Conservation (phyloP, 139 green algal genomes). For the Picochlorum sp. region DNA sequence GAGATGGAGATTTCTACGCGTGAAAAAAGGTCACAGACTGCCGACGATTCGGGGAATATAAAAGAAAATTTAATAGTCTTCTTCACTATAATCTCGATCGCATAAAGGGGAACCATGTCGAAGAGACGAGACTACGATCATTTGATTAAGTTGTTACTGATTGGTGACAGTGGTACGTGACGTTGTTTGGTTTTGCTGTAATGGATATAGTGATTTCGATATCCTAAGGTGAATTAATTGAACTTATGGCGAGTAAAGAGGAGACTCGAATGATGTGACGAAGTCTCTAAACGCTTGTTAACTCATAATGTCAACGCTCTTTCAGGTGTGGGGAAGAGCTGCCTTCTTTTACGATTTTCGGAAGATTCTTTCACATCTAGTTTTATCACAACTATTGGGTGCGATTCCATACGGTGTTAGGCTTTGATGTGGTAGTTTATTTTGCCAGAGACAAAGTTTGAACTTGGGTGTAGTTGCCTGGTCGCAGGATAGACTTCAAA, state of each 20-base stretch:
- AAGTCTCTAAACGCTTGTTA: not conserved
- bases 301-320: not conserved
- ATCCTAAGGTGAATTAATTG: not conserved
- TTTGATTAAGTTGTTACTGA: constrained; percentile 92
- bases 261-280: not conserved
- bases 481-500: constrained; percentile 99
- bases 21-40: no score
- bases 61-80: no score
- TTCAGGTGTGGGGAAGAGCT: constrained; percentile 94
- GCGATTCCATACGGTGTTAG: constrained; percentile 2
- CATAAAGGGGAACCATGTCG: not conserved
- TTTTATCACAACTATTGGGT: constrained; percentile 98
- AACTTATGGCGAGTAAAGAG: not conserved
- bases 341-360: constrained; percentile 87
- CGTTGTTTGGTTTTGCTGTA: not conserved
- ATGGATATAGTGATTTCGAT: not conserved
- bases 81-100: no score
- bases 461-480: not conserved
- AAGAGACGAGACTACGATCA: constrained; percentile 73
- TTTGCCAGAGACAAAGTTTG: not conserved
- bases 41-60: no score
- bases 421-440: not conserved
- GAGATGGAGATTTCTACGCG: no score
- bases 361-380: constrained; percentile 92
- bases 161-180: constrained; percentile 83